These are phyloP conservation scores for Glarea lozoyensis DNA, from an alignment of 495 filamentous ascomycete species.

Conservation along the genomic window DNA sequence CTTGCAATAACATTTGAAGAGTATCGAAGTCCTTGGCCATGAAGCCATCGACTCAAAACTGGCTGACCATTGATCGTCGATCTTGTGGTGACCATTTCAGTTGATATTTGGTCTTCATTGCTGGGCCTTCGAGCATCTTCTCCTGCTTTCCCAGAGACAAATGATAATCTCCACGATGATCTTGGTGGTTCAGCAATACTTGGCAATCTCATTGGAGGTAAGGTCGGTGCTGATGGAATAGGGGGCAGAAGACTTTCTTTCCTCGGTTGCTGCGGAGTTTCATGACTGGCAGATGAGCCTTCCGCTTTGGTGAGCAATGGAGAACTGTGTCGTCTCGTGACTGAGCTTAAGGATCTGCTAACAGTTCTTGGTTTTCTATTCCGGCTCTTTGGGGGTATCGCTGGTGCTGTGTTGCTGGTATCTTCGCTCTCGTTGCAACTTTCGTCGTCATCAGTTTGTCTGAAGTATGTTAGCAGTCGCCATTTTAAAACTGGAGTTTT, in stretches of 20 bases:
- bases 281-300: not conserved
- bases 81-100: too few relatives aligned
- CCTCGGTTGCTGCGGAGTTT: conserved; percentile 4
- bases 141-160: conserved; percentile 12
- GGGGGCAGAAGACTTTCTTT: conserved; percentile 9
- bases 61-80: not conserved
- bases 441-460: not conserved
- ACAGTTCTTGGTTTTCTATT: not conserved
- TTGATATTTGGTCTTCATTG: too few relatives aligned
- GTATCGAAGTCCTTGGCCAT: conserved; percentile 11
- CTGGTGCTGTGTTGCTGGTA: not conserved
- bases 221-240: conserved; percentile 12
- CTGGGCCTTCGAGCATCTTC: conserved; percentile 16
- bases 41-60: conserved; percentile 10
- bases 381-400: not conserved
- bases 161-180: conserved; percentile 23
- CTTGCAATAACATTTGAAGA: conserved; percentile 9
- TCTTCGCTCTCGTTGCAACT: not conserved
- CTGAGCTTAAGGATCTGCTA: not conserved
- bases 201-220: conserved; percentile 11
- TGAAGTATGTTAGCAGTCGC: conserved; percentile 2
- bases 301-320: conserved; percentile 1
- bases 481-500: not conserved
- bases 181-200: conserved; percentile 13
- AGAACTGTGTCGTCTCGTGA: conserved; percentile 13